Conservation (phyloP, 2,329 filamentous ascomycete genomes). For the Curvularia sp. region DNA sequence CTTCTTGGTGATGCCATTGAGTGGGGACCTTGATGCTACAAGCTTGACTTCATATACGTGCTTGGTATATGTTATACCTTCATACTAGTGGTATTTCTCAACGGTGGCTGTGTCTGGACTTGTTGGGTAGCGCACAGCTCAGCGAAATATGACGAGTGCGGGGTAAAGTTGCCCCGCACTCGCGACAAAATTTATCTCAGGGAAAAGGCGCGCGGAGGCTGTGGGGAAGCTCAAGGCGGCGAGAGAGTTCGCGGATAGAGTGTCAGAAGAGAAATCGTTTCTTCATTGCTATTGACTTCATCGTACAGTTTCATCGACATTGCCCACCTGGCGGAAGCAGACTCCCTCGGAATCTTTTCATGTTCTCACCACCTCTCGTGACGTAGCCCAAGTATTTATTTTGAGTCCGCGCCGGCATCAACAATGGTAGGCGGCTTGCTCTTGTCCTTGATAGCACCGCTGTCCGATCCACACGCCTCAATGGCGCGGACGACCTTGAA, state of each 20-base stretch:
- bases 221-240: not conserved
- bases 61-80: not conserved
- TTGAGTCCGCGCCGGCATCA: conserved; percentile 52
- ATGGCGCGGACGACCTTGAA: conserved; percentile 64
- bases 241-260: not conserved
- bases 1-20: not conserved
- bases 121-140: conserved; percentile 2
- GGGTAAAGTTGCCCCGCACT: conserved; percentile 17
- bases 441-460: conserved; percentile 60
- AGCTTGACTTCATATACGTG: not conserved
- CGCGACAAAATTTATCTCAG: conserved; percentile 12
- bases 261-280: conserved; percentile 2
- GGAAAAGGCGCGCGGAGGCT: not conserved
- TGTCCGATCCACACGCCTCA: conserved; percentile 64
- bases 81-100: not conserved
- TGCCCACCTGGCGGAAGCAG: not conserved
- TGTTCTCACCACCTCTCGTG: not conserved
- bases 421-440: conserved; percentile 62
- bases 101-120: not conserved
- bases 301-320: not conserved
- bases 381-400: conserved; percentile 37
- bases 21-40: not conserved
- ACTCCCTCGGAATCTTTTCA: not conserved
- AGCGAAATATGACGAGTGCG: conserved; percentile 15
- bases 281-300: conserved; percentile 7